Evolutionary conservation across 805 yeast species (phyloP).

Genomic region (Metschnikowia koreensis): DNA sequence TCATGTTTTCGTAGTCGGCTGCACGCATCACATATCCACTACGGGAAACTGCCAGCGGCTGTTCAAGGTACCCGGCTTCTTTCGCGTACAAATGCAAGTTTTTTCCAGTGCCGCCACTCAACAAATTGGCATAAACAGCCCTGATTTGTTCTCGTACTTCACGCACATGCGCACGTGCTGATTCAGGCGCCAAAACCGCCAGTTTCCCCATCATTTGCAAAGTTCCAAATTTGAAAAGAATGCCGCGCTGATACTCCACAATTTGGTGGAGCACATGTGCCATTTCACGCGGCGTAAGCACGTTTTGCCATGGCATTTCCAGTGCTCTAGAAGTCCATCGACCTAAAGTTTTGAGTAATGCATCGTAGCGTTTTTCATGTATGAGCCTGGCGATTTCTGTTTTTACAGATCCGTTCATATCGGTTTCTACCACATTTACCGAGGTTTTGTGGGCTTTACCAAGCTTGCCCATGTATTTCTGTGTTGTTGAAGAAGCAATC

Average conservation of each 20-base stretch:
- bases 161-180: constrained; percentile 11
- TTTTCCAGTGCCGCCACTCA: constrained; percentile 3
- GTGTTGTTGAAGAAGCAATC: not conserved
- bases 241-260: constrained; percentile 13
- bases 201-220: not conserved
- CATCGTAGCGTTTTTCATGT: constrained; percentile 6
- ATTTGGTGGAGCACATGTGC: constrained; percentile 12
- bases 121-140: constrained; percentile 15
- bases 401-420: not conserved
- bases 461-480: not conserved
- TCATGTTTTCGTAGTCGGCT: constrained; percentile 39
- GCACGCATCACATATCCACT: not conserved
- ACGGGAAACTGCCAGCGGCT: not conserved
- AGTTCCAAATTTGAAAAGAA: constrained; percentile 12
- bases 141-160: constrained; percentile 15
- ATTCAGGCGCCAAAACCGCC: not conserved
- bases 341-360: constrained; percentile 8
- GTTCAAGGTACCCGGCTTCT: not conserved
- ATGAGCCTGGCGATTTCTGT: constrained; percentile 12
- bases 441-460: not conserved
- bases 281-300: constrained; percentile 13
- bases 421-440: not conserved
- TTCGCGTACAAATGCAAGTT: constrained; percentile 11
- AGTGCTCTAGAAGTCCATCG: constrained; percentile 13
- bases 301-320: constrained; percentile 10